phyloP scores from a whole-genome alignment of 768 basidiomycete species.

The Leccinellum albellum region DNA sequence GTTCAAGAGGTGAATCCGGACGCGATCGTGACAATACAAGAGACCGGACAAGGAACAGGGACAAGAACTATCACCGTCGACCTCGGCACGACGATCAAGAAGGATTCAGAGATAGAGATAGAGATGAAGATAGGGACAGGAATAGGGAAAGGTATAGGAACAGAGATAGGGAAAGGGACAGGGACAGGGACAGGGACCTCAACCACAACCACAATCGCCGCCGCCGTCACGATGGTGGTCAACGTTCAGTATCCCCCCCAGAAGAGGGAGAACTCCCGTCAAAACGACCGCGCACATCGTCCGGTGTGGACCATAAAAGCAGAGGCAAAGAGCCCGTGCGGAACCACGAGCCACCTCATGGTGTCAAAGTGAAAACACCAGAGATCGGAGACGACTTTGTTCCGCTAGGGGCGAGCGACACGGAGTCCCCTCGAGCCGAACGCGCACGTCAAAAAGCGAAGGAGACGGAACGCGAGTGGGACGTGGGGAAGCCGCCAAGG shows the following conservation, averaged over 20 bases:
- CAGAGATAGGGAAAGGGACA: background rate
- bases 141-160: constrained; percentile 5
- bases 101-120: constrained; percentile 1
- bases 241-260: constrained; percentile 15
- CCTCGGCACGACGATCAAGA: constrained; percentile 9
- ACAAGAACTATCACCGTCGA: constrained; percentile 3
- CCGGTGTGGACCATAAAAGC: constrained; percentile 11
- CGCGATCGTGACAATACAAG: constrained; percentile 13
- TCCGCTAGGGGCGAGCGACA: constrained; percentile 22
- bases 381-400: constrained; percentile 32
- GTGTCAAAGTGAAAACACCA: constrained; percentile 7
- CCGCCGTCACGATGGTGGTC: constrained; percentile 1
- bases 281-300: constrained; percentile 19
- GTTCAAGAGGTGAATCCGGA: constrained; percentile 11
- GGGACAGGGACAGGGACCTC: background rate
- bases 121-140: background rate
- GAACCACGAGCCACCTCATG: constrained; percentile 8
- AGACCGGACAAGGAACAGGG: constrained; percentile 6
- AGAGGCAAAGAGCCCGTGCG: constrained; percentile 16
- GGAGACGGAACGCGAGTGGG: constrained; percentile 38
- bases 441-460: constrained; percentile 18
- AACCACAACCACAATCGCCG: background rate
- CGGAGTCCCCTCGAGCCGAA: constrained; percentile 14
- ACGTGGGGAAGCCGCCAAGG: constrained; percentile 31
- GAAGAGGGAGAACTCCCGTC: constrained; percentile 1